Evolutionary conservation across 345 rosid genomes (phyloP).

Genomic region (Raphanus raphanistrum): DNA sequence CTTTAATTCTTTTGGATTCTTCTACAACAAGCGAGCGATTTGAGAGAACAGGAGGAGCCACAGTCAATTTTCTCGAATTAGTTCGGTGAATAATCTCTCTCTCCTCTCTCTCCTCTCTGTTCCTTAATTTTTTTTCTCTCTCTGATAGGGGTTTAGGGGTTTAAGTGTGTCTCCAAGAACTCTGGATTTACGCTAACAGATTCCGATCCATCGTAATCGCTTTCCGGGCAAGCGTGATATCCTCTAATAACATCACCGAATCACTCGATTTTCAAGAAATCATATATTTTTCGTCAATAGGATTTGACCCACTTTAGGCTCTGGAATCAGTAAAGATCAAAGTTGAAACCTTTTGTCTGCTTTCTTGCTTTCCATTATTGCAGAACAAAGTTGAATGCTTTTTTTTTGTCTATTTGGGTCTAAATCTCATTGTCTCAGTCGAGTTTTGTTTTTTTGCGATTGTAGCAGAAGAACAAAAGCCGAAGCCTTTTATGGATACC

Average conservation of each 20-base stretch:
- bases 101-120: conserved; percentile 13
- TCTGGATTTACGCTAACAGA: conserved; percentile 22
- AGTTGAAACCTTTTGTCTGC: conserved; percentile 10
- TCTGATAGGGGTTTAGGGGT: conserved; percentile 35
- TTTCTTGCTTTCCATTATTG: background rate
- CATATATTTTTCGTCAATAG: background rate
- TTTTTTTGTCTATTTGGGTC: conserved; percentile 17
- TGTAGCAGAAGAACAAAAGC: conserved; percentile 3
- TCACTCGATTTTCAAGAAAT: conserved; percentile 3
- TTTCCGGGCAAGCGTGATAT: conserved; percentile 3
- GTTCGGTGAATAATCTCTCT: conserved; percentile 29
- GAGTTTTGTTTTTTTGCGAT: background rate
- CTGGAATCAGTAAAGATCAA: conserved; percentile 20
- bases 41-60: background rate
- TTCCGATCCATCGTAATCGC: background rate
- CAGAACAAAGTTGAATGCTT: conserved; percentile 13
- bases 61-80: conserved; percentile 17
- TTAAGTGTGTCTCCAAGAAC: conserved; percentile 21
- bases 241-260: conserved; percentile 2
- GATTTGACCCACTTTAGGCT: background rate
- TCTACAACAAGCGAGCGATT: conserved; percentile 4
- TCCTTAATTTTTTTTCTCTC: background rate
- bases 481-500: conserved; percentile 33
- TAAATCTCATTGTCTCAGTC: conserved; percentile 1
- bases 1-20: background rate